phyloP scores from a whole-genome alignment of 164 flowering plant species.

The Cinnamomum micranthum region DNA sequence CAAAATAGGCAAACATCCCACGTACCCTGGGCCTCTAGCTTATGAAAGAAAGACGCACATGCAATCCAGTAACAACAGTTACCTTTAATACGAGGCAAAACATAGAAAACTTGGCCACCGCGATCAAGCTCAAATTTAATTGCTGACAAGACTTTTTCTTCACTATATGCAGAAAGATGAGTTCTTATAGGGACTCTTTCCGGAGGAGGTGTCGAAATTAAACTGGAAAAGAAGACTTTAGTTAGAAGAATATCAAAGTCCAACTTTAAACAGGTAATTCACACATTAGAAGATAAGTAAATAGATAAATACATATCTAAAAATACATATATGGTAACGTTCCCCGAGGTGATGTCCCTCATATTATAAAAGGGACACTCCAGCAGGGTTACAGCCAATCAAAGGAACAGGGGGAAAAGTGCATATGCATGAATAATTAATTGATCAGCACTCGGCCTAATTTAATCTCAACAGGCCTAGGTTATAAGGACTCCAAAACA shows the following conservation, averaged over 20 bases:
- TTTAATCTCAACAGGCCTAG: too few relatives aligned
- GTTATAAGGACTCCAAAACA: too few relatives aligned
- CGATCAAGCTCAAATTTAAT: slow-evolving; percentile 83
- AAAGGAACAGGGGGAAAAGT: too few relatives aligned
- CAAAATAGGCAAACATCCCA: neutral
- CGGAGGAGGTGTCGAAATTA: slow-evolving; percentile 96
- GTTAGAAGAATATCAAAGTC: neutral
- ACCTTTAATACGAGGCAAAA: slow-evolving; percentile 97
- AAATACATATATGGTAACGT: too few relatives aligned
- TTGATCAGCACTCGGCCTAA: too few relatives aligned
- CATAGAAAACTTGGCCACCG: slow-evolving; percentile 95
- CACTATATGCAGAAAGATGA: slow-evolving; percentile 68
- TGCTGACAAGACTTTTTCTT: slow-evolving; percentile 65
- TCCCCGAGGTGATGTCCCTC: too few relatives aligned
- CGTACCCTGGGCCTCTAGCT: neutral
- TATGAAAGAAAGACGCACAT: neutral
- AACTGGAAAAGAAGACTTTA: slow-evolving; percentile 40
- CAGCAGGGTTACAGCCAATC: too few relatives aligned
- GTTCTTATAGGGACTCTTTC: slow-evolving; percentile 97
- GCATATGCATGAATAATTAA: too few relatives aligned
- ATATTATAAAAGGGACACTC: too few relatives aligned
- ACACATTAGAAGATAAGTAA: neutral
- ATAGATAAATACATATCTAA: too few relatives aligned
- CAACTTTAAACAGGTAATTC: neutral
- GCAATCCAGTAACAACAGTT: slow-evolving; percentile 5